Conservation (phyloP, 2,329 filamentous ascomycete genomes). For the Fusarium globosum region DNA sequence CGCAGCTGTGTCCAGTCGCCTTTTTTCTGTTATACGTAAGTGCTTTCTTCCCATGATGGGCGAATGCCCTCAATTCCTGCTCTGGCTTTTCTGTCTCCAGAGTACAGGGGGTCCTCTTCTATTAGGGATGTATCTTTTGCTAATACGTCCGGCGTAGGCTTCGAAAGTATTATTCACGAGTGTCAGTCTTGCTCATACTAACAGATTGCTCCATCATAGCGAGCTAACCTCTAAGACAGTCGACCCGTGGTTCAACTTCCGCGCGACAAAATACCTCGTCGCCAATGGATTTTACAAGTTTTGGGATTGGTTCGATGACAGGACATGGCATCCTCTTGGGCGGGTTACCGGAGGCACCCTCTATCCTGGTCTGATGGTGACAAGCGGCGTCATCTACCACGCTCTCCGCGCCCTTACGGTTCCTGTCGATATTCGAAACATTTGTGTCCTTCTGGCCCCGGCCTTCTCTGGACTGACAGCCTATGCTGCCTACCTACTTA, state of each 20-base stretch:
- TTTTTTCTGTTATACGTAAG: slow-evolving; percentile 98
- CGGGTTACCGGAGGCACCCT: slow-evolving; percentile 99
- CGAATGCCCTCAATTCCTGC: background rate
- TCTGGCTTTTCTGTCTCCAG: background rate
- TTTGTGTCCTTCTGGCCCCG: slow-evolving; percentile 95
- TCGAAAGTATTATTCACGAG: slow-evolving; percentile 99
- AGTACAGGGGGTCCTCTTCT: background rate
- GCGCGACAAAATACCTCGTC: slow-evolving; percentile 97
- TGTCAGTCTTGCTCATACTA: slow-evolving; percentile 71
- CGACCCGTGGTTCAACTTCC: slow-evolving; percentile 99
- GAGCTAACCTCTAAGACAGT: slow-evolving; percentile 66
- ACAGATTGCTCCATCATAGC: slow-evolving; percentile 3
- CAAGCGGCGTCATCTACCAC: slow-evolving; percentile 97
- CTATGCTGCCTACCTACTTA: slow-evolving; percentile 92
- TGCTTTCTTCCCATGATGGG: slow-evolving; percentile 43
- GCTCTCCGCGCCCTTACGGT: slow-evolving; percentile 87
- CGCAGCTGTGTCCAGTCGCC: slow-evolving; percentile 89
- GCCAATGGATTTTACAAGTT: slow-evolving; percentile 98
- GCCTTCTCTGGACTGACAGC: slow-evolving; percentile 95
- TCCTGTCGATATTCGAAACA: slow-evolving; percentile 98
- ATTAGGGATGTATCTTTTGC: slow-evolving; percentile 32
- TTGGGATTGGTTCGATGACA: slow-evolving; percentile 99
- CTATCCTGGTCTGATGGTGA: slow-evolving; percentile 98
- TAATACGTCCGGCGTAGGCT: slow-evolving; percentile 68
- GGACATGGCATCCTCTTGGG: slow-evolving; percentile 99